Percentiles rank a stretch among this genome's conserved stretches.
These are phyloP conservation scores for Linum trigynum DNA, from an alignment of 345 rosid species.

Conservation along the genomic window DNA sequence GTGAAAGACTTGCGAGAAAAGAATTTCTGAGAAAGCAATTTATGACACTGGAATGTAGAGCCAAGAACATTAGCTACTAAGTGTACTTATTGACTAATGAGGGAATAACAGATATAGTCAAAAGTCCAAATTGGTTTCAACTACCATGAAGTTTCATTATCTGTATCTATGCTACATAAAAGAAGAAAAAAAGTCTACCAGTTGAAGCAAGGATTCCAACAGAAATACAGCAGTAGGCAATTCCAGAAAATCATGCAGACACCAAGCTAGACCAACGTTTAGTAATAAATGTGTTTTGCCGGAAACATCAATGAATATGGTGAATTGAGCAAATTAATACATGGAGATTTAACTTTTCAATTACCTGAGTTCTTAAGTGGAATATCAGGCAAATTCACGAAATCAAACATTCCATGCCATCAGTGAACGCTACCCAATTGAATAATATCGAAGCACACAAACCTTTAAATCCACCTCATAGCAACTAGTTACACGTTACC, in stretches of 20 bases:
- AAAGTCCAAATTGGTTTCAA: too few relatives aligned
- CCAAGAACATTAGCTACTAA: too few relatives aligned
- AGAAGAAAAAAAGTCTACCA: not conserved
- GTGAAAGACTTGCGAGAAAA: not conserved
- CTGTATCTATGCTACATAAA: not conserved
- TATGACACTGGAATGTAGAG: too few relatives aligned
- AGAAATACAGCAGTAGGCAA: not conserved
- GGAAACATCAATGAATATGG: not conserved
- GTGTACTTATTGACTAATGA: too few relatives aligned
- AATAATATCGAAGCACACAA: too few relatives aligned
- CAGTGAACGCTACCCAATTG: slow-evolving; percentile 13
- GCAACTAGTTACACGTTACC: too few relatives aligned
- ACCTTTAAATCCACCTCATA: too few relatives aligned
- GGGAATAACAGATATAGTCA: too few relatives aligned
- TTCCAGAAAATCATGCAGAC: not conserved
- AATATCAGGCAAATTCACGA: slow-evolving; percentile 59
- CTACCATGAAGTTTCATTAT: not conserved
- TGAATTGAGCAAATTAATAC: not conserved
- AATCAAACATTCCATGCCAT: slow-evolving; percentile 85
- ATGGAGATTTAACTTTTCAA: not conserved
- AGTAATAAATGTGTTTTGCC: not conserved
- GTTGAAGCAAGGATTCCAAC: not conserved
- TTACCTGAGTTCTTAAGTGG: slow-evolving; percentile 51
- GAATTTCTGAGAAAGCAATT: too few relatives aligned
- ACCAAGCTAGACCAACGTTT: not conserved